Evolutionary conservation across 129 eudicot species (phyloP).

Genomic region (Artemisia annua): DNA sequence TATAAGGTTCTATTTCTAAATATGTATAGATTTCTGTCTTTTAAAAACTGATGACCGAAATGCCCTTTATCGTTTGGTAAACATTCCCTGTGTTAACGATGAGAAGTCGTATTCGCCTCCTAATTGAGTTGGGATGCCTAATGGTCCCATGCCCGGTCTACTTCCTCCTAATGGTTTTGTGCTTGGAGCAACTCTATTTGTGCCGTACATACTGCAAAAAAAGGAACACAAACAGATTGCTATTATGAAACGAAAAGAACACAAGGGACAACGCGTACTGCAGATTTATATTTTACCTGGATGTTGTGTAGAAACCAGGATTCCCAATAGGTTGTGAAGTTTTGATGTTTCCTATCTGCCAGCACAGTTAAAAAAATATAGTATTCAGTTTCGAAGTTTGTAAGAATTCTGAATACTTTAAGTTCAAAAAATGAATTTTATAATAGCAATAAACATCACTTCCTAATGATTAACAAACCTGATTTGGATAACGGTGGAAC

Average conservation of each 20-base stretch:
- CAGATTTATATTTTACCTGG: constrained; percentile 41
- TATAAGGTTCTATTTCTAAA: constrained; percentile 20
- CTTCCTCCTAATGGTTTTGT: constrained; percentile 20
- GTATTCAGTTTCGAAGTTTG: too few relatives aligned
- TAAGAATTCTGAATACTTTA: too few relatives aligned
- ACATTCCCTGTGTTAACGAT: constrained; percentile 59
- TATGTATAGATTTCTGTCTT: neutral
- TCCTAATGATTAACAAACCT: too few relatives aligned
- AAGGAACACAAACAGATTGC: neutral
- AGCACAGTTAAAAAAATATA: too few relatives aligned
- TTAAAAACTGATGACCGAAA: neutral
- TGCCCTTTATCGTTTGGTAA: constrained; percentile 33
- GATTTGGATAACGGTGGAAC: neutral
- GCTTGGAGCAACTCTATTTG: constrained; percentile 27
- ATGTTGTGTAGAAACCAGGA: constrained; percentile 33
- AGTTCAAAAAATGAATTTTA: too few relatives aligned
- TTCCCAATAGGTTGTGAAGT: constrained; percentile 24
- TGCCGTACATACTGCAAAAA: constrained; percentile 38
- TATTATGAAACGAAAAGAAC: neutral
- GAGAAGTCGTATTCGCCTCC: constrained; percentile 74
- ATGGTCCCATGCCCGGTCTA: constrained; percentile 35
- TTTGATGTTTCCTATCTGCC: too few relatives aligned
- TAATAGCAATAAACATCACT: too few relatives aligned
- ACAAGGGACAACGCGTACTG: constrained; percentile 5
- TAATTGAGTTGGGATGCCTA: constrained; percentile 50